Evolutionary conservation across 225 moss, liverwort and hornwort genomes (phyloP).

Genomic region (Polytrichum formosum): DNA sequence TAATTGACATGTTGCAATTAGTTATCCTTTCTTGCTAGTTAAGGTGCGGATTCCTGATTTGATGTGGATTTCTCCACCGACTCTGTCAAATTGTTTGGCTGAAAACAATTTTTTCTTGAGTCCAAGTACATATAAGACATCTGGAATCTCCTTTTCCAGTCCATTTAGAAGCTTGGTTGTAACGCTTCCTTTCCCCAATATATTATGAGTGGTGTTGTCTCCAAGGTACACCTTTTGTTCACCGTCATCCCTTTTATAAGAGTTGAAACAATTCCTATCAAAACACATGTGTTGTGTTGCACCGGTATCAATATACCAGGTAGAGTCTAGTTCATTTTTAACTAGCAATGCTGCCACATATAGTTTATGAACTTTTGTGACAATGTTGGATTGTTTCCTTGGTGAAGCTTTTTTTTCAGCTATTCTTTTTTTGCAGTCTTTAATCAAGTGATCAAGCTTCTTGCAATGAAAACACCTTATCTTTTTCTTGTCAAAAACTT

Average conservation of each 20-base stretch:
- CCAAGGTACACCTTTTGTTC: constrained; percentile 1
- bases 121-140: background rate
- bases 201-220: constrained; percentile 5
- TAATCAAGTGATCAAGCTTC: constrained; percentile 13
- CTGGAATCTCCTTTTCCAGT: background rate
- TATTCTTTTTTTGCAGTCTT: constrained; percentile 4
- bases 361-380: background rate
- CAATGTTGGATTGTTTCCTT: constrained; percentile 1
- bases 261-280: background rate
- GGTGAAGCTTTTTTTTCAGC: background rate
- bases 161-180: constrained; percentile 3
- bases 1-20: background rate
- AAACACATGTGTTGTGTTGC: constrained; percentile 1
- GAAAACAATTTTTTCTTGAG: constrained; percentile 10
- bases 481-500: background rate
- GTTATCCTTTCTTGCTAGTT: background rate
- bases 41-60: background rate
- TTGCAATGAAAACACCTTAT: constrained; percentile 10
- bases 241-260: background rate
- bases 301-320: constrained; percentile 5
- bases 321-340: background rate
- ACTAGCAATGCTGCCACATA: constrained; percentile 4
- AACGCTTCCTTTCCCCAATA: background rate
- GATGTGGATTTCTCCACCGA: constrained; percentile 4
- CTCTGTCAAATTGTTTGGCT: constrained; percentile 7